Conservation (phyloP, 352 stramenopile genomes). For the Stephanocyclus meneghinianus region DNA sequence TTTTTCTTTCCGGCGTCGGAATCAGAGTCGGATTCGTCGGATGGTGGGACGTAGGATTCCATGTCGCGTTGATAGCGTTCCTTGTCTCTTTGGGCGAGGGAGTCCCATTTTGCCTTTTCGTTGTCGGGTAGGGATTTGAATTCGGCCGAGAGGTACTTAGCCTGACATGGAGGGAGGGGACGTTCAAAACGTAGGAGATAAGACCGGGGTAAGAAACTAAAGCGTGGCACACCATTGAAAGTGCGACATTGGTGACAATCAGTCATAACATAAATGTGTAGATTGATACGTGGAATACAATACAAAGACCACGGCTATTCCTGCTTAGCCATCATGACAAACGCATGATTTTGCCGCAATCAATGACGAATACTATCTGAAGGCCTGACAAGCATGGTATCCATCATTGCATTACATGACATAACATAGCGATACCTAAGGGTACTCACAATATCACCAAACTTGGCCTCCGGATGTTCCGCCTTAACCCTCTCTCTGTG, state of each 20-base stretch:
- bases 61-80: slow-evolving; percentile 86
- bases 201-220: no score
- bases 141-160: slow-evolving; percentile 34
- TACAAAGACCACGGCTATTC: no score
- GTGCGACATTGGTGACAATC: no score
- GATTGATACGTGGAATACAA: no score
- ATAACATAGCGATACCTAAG: background rate
- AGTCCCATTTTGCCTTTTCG: slow-evolving; percentile 79
- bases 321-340: no score
- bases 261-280: no score
- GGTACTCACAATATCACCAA: slow-evolving; percentile 88
- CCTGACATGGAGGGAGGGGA: slow-evolving; percentile 14
- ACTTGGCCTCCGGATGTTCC: slow-evolving; percentile 89
- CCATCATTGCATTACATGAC: background rate
- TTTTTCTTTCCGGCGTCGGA: slow-evolving; percentile 77
- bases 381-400: background rate
- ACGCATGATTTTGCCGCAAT: background rate
- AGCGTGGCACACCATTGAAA: no score
- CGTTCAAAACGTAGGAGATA: no score
- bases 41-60: slow-evolving; percentile 68
- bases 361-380: background rate
- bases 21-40: slow-evolving; percentile 67
- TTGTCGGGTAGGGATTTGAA: slow-evolving; percentile 54
- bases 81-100: slow-evolving; percentile 90
- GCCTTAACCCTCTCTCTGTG: slow-evolving; percentile 86